Conservation (phyloP, 306 rosid species). For the Prunus persica region Prunus_persica_NCBIv2 NC_034014.1:27117001-27117500, state of each 20-base stretch:
- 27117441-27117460: conserved; percentile 61
- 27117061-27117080: not conserved
- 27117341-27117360: not conserved
- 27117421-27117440: conserved; percentile 54
- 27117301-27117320: not conserved
- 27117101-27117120: not conserved
- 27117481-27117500: conserved; percentile 68
- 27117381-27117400: not conserved
- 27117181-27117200: conserved; percentile 37
- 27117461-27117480: conserved; percentile 48
- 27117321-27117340: not conserved
- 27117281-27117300: conserved; percentile 47
- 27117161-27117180: not conserved
- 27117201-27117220: conserved; percentile 39
- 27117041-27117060: not conserved
- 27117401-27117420: conserved; percentile 45
- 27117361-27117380: too few relatives aligned
- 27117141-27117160: not conserved
- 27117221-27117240: conserved; percentile 38
- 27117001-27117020: not conserved
- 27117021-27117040: not conserved
- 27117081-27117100: not conserved
- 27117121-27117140: not conserved
- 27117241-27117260: conserved; percentile 29
- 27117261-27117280: conserved; percentile 55